phyloP scores from a whole-genome alignment of 495 filamentous ascomycete genomes.

The Xylaria scruposa region DNA sequence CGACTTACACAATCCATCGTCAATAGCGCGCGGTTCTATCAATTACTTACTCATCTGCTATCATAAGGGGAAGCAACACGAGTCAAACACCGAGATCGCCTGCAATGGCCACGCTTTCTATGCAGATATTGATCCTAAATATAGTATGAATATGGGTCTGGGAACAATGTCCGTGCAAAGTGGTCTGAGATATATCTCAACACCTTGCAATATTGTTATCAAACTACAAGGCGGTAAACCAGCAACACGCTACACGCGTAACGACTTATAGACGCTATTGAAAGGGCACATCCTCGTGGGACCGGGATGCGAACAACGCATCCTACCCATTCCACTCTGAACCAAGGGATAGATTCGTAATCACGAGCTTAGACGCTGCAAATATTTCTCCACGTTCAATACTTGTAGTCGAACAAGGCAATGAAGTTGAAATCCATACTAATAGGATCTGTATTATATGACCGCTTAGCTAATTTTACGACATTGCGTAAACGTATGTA shows the following conservation, averaged over 20 bases:
- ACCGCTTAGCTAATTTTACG: neutral
- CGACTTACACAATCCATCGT: neutral
- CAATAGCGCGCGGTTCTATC: neutral
- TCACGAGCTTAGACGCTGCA: neutral
- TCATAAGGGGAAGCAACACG: neutral
- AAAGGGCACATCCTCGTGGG: neutral
- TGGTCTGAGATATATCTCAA: neutral
- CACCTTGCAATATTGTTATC: neutral
- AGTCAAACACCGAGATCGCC: conserved; percentile 13
- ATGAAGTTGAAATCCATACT: conserved; percentile 7
- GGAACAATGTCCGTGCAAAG: neutral
- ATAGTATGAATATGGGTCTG: neutral
- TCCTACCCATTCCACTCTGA: neutral
- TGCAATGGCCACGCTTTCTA: neutral
- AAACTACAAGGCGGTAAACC: neutral
- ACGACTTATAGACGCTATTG: neutral
- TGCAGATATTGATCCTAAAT: conserved; percentile 4
- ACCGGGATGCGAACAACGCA: neutral
- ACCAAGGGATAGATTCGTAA: neutral
- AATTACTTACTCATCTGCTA: neutral
- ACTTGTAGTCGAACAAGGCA: neutral
- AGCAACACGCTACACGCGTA: neutral
- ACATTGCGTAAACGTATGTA: neutral
- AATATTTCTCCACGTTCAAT: conserved; percentile 2
- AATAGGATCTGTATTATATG: conserved; percentile 13